Percentiles rank a stretch among this genome's conserved stretches.
Conservation (phyloP, 2,329 filamentous ascomycete species). For the Aspergillus sojae region DNA sequence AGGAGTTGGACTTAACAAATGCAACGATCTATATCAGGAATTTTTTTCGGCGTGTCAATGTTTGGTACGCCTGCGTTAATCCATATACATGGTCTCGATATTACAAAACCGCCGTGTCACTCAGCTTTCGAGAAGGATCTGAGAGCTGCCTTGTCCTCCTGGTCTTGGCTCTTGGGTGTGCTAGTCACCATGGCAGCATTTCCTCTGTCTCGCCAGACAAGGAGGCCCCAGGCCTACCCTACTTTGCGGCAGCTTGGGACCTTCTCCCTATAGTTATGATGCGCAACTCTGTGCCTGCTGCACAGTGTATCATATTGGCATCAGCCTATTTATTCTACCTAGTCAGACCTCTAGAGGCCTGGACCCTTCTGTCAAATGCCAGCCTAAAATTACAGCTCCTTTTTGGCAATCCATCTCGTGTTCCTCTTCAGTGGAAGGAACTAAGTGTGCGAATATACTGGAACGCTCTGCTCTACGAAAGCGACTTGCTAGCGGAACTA, state of each 20-base stretch:
- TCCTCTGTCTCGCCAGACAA: constrained; percentile 69
- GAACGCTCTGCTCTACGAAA: constrained; percentile 81
- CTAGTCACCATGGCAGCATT: constrained; percentile 74
- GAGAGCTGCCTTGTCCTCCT: constrained; percentile 82
- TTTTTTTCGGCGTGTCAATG: constrained; percentile 78
- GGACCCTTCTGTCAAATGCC: constrained; percentile 76
- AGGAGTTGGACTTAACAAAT: constrained; percentile 73
- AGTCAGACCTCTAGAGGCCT: constrained; percentile 79
- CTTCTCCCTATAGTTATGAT: constrained; percentile 78
- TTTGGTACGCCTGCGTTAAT: constrained; percentile 85
- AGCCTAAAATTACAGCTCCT: constrained; percentile 81
- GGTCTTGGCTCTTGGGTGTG: constrained; percentile 75
- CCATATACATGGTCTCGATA: constrained; percentile 77
- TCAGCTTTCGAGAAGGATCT: constrained; percentile 74
- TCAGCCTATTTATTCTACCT: constrained; percentile 83
- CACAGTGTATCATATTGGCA: constrained; percentile 78
- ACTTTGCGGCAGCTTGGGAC: constrained; percentile 79
- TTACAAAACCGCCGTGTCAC: constrained; percentile 73
- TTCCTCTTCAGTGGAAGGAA: constrained; percentile 71
- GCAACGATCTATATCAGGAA: constrained; percentile 74
- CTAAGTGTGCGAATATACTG: constrained; percentile 79
- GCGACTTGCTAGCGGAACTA: constrained; percentile 75
- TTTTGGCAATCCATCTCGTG: constrained; percentile 70
- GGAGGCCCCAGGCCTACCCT: constrained; percentile 74
- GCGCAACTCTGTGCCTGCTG: constrained; percentile 73